A percentile compares a stretch with the other conserved stretches of the same genome.
Evolutionary conservation across 2,329 filamentous ascomycete genomes (phyloP).

Genomic region (Phaeoacremonium minimum): DNA sequence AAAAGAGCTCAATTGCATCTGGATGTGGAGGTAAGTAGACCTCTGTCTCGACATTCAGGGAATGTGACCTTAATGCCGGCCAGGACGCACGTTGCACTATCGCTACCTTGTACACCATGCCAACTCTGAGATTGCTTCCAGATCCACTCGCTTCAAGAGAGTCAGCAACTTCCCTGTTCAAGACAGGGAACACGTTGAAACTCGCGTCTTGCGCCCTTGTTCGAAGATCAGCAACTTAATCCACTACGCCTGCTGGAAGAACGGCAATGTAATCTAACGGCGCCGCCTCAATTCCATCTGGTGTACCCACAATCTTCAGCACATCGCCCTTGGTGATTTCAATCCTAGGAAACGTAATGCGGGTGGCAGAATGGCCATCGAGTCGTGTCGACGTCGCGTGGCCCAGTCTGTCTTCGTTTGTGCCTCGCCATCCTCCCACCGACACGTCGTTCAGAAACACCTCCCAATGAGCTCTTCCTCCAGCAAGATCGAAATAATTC

Average conservation of each 20-base stretch:
- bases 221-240: conserved; percentile 36
- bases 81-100: too few relatives aligned
- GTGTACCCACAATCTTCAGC: conserved; percentile 50
- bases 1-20: too few relatives aligned
- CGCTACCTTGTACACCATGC: too few relatives aligned
- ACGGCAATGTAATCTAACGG: conserved; percentile 65
- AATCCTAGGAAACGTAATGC: conserved; percentile 53
- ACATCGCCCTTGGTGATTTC: conserved; percentile 43
- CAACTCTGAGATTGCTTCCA: too few relatives aligned
- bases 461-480: conserved; percentile 52
- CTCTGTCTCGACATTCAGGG: too few relatives aligned
- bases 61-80: too few relatives aligned
- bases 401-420: conserved; percentile 55
- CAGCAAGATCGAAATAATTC: conserved; percentile 61
- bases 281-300: conserved; percentile 58
- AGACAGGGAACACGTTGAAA: too few relatives aligned
- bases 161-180: too few relatives aligned
- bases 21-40: too few relatives aligned
- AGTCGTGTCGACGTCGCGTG: conserved; percentile 54
- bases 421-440: conserved; percentile 55
- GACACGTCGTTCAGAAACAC: conserved; percentile 46
- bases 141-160: too few relatives aligned
- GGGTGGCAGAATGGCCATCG: conserved; percentile 61
- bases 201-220: too few relatives aligned
- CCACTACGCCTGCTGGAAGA: conserved; percentile 52